A percentile compares a stretch with the other conserved stretches of the same genome.
These are phyloP conservation scores for Picea engelmannii DNA, from an alignment of 83 land plant species.

Conservation along the genomic window DNA sequence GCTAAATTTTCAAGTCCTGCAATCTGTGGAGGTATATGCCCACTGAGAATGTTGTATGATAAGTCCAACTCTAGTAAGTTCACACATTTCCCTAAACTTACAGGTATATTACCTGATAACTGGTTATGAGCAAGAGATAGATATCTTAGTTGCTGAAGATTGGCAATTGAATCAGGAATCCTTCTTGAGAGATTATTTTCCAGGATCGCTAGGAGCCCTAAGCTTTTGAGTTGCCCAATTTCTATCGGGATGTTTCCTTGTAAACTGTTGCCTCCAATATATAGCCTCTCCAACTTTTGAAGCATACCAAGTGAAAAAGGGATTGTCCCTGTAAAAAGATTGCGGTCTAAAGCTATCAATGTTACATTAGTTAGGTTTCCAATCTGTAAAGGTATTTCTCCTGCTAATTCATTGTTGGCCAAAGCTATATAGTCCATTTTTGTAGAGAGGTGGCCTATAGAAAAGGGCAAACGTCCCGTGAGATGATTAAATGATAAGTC, in stretches of 20 bases:
- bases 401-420: not conserved
- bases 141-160: not conserved
- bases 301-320: not conserved
- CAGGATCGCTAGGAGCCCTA: not conserved
- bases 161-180: not conserved
- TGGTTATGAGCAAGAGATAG: not conserved
- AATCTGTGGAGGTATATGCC: not conserved
- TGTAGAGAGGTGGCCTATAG: too few species aligned
- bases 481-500: too few species aligned
- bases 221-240: too few species aligned
- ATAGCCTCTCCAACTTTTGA: too few species aligned
- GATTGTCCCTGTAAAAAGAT: not conserved
- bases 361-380: not conserved
- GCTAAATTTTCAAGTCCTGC: not conserved
- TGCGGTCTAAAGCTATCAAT: too few species aligned
- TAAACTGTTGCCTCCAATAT: too few species aligned
- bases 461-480: too few species aligned
- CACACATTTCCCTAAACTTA: too few species aligned
- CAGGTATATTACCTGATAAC: slow-evolving; percentile 2
- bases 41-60: too few species aligned
- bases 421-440: not conserved
- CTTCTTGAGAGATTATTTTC: not conserved
- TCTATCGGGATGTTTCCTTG: too few species aligned
- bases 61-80: too few species aligned
- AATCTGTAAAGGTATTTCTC: not conserved